Evolutionary conservation across 306 rosid genomes (phyloP).

Genomic region (Cucurbita argyrosperma): DNA sequence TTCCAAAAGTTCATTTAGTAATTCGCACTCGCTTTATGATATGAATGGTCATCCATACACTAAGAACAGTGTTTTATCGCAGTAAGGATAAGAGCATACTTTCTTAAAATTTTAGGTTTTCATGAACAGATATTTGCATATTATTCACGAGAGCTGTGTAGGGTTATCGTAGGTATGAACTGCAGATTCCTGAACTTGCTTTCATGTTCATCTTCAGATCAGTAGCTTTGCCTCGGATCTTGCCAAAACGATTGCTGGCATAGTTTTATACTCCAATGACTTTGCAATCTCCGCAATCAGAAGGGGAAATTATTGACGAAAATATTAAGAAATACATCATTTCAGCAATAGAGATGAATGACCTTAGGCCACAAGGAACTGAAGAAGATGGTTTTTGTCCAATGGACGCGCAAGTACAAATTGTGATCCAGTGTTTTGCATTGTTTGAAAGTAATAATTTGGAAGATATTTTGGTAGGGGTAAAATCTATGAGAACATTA

Average conservation of each 20-base stretch:
- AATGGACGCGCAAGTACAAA: conserved; percentile 20
- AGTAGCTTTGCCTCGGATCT: conserved; percentile 68
- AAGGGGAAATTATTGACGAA: conserved; percentile 37
- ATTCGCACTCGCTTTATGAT: background rate
- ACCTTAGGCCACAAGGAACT: conserved; percentile 34
- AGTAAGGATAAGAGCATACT: background rate
- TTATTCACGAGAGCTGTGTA: background rate
- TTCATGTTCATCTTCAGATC: conserved; percentile 33
- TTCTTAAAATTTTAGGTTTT: background rate
- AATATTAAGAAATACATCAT: conserved; percentile 44
- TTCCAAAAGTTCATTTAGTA: background rate
- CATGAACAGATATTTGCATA: background rate
- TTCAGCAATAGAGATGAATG: conserved; percentile 55
- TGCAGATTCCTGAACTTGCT: background rate
- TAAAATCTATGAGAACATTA: background rate
- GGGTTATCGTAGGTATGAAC: background rate
- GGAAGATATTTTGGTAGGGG: background rate
- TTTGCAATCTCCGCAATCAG: conserved; percentile 46
- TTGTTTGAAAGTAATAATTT: background rate
- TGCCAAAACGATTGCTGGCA: conserved; percentile 70
- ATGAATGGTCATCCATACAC: background rate
- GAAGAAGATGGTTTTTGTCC: conserved; percentile 30
- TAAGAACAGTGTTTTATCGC: background rate
- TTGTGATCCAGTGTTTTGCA: background rate
- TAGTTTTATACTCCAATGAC: conserved; percentile 59